A percentile compares a stretch with the other conserved stretches of the same genome.
Conservation (phyloP, 345 rosid species). For the Anacardium occidentale region DNA sequence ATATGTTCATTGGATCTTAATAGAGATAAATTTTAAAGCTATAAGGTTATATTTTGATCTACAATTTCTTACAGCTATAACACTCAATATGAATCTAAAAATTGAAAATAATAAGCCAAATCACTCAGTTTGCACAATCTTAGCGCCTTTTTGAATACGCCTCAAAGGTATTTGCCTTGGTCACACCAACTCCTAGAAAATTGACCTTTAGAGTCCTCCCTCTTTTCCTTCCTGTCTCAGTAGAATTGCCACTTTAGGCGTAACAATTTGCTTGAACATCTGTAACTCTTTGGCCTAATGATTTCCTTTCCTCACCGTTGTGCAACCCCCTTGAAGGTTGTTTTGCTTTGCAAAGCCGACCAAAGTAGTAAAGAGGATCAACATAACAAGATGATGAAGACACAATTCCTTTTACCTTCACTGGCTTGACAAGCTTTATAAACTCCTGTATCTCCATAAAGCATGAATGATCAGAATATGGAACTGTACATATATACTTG, state of each 20-base stretch:
- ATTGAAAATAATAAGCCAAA: constrained; percentile 15
- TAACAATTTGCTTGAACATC: constrained; percentile 28
- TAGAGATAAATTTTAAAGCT: background rate
- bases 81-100: background rate
- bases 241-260: constrained; percentile 16
- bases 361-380: constrained; percentile 67
- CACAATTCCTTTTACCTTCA: constrained; percentile 63
- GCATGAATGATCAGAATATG: constrained; percentile 79
- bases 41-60: background rate
- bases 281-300: constrained; percentile 12
- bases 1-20: background rate
- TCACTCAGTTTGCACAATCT: constrained; percentile 32
- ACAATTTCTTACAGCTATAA: background rate
- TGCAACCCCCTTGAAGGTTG: constrained; percentile 28
- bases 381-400: constrained; percentile 59
- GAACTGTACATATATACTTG: constrained; percentile 52
- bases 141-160: constrained; percentile 35
- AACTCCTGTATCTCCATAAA: constrained; percentile 64
- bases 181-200: constrained; percentile 22
- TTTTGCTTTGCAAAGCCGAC: constrained; percentile 46
- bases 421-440: constrained; percentile 59
- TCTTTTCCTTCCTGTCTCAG: constrained; percentile 25
- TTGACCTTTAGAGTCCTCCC: constrained; percentile 7
- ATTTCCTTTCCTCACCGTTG: constrained; percentile 26
- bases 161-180: constrained; percentile 32